Conservation (phyloP, 805 yeast species). For the Kuraishia hungarica region DNA sequence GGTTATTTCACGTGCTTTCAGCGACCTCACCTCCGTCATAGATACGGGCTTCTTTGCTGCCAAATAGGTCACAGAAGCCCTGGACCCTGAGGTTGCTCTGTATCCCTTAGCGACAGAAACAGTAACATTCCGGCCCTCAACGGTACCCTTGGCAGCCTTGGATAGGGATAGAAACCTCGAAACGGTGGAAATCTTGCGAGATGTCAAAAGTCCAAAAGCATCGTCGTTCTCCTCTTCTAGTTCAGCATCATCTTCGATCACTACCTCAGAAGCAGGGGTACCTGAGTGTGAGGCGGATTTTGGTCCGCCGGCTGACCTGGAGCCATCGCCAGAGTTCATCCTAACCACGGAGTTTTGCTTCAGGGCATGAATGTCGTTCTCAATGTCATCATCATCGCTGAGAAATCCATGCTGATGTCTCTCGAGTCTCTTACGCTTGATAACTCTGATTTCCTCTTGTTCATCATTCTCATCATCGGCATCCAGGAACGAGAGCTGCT, state of each 20-base stretch:
- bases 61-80: conserved; percentile 3
- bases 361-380: conserved; percentile 1
- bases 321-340: background rate
- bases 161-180: background rate
- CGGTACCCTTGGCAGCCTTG: background rate
- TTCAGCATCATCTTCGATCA: background rate
- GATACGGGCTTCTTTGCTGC: background rate
- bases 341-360: conserved; percentile 3
- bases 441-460: background rate
- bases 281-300: background rate
- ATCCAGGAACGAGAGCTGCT: conserved; percentile 3
- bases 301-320: background rate
- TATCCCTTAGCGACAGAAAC: background rate
- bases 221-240: background rate
- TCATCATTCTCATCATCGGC: conserved; percentile 1
- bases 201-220: background rate
- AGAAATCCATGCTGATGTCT: conserved; percentile 1
- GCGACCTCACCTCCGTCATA: background rate
- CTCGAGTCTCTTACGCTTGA: background rate
- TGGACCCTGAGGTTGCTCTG: background rate
- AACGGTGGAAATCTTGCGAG: background rate
- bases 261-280: background rate
- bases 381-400: background rate
- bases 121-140: background rate
- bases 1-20: background rate